Percentiles rank a stretch among this genome's conserved stretches.
Evolutionary conservation across 192 early-diverging fungal species (phyloP).

Genomic region (Allomyces javanicus): DNA sequence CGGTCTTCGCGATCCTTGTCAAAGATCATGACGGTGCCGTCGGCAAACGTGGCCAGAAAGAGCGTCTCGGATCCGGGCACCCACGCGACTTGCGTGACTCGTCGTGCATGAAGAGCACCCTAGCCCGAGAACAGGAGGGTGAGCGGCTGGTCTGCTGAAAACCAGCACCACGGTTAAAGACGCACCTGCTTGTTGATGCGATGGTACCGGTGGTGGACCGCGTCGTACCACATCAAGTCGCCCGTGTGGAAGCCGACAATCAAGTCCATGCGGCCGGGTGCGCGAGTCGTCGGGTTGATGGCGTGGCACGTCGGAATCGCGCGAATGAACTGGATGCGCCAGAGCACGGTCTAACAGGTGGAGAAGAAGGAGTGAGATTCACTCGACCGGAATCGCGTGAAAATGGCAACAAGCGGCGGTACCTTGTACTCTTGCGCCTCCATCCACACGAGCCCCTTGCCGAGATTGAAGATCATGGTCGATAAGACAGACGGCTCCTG

Average conservation of each 20-base stretch:
- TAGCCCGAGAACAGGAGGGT: constrained; percentile 4
- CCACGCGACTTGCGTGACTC: constrained; percentile 72
- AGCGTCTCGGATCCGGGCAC: constrained; percentile 62
- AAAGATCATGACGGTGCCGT: constrained; percentile 64
- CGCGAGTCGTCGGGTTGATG: constrained; percentile 51
- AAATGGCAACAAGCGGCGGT: not conserved
- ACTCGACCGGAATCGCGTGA: constrained; percentile 8
- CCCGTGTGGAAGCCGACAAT: constrained; percentile 66
- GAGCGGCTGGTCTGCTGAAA: not conserved
- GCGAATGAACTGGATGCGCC: constrained; percentile 51
- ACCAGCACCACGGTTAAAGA: not conserved
- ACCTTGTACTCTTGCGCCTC: constrained; percentile 42
- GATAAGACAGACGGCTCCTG: constrained; percentile 33
- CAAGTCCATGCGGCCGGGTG: constrained; percentile 52
- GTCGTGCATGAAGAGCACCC: constrained; percentile 38
- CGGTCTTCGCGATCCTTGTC: constrained; percentile 79
- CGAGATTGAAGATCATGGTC: constrained; percentile 56
- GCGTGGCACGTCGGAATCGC: constrained; percentile 68
- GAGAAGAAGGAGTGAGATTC: constrained; percentile 6
- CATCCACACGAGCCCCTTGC: constrained; percentile 48
- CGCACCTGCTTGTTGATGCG: constrained; percentile 61
- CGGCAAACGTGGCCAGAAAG: constrained; percentile 67
- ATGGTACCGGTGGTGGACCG: constrained; percentile 64
- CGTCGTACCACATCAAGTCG: constrained; percentile 69
- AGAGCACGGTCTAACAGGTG: constrained; percentile 15